phyloP scores from a whole-genome alignment of 495 filamentous ascomycete genomes.

The Evernia prunastri region DNA sequence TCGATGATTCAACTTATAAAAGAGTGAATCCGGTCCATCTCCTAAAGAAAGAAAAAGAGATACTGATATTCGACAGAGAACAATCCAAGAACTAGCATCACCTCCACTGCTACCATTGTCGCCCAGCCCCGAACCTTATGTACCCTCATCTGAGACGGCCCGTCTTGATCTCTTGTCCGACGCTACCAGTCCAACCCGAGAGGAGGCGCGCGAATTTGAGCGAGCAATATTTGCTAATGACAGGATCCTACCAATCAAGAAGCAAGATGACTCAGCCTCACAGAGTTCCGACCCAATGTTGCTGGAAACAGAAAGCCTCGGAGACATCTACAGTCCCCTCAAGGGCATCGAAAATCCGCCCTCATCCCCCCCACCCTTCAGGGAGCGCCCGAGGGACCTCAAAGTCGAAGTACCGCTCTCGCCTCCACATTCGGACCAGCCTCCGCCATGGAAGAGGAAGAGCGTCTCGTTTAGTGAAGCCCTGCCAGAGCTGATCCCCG shows the following conservation, averaged over 20 bases:
- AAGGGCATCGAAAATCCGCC: conserved; percentile 21
- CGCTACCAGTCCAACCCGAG: conserved; percentile 37
- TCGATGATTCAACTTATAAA: conserved; percentile 28
- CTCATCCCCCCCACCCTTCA: conserved; percentile 24
- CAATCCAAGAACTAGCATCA: conserved; percentile 38
- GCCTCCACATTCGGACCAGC: conserved; percentile 24
- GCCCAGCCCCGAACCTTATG: conserved; percentile 35
- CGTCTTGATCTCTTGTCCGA: conserved; percentile 51
- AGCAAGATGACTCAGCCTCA: conserved; percentile 7
- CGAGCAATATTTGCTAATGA: conserved; percentile 35
- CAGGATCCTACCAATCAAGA: conserved; percentile 17
- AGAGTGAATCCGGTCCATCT: conserved; percentile 31
- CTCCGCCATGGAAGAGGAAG: conserved; percentile 31
- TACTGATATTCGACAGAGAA: conserved; percentile 10
- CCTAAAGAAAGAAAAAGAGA: background rate
- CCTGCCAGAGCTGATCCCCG: conserved; percentile 27
- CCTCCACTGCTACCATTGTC: conserved; percentile 52
- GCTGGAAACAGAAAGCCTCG: conserved; percentile 21
- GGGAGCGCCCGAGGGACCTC: conserved; percentile 30
- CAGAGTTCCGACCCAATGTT: conserved; percentile 25
- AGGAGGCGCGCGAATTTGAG: conserved; percentile 46
- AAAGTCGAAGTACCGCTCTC: conserved; percentile 36
- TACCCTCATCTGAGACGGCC: conserved; percentile 42
- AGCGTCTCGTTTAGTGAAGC: conserved; percentile 36
- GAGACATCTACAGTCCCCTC: conserved; percentile 26